A percentile compares a stretch with the other conserved stretches of the same genome.
Evolutionary conservation across 805 yeast genomes (phyloP).

Genomic region (Starmerella ratchasimensis): DNA sequence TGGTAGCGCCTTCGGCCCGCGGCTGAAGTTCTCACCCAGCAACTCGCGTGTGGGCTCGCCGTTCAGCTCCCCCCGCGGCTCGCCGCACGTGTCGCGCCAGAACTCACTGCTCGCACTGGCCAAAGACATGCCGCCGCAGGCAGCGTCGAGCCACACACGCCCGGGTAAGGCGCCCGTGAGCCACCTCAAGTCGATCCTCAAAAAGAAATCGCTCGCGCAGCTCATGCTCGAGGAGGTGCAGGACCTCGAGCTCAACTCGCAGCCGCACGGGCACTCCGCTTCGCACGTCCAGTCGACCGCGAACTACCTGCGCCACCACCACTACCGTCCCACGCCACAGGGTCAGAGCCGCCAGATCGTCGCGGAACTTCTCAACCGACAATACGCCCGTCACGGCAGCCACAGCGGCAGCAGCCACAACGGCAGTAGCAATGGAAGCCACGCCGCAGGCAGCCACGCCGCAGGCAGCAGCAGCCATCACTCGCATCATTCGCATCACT

Average conservation of each 20-base stretch:
- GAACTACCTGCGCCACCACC: slow-evolving; percentile 29
- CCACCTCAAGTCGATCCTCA: slow-evolving; percentile 64
- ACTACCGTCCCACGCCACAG: slow-evolving; percentile 27
- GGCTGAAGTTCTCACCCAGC: background rate
- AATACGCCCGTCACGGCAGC: slow-evolving; percentile 16
- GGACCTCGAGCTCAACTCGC: slow-evolving; percentile 10
- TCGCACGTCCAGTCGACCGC: slow-evolving; percentile 11
- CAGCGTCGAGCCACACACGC: background rate
- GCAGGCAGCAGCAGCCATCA: background rate
- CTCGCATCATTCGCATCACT: background rate
- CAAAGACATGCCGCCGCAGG: no score
- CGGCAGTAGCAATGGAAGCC: no score
- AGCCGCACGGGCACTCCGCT: background rate
- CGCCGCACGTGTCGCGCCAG: background rate
- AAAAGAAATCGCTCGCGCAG: slow-evolving; percentile 75
- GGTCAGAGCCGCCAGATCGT: slow-evolving; percentile 23
- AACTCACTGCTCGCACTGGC: background rate
- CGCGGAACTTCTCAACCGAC: slow-evolving; percentile 24
- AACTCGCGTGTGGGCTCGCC: background rate
- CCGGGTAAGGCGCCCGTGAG: slow-evolving; percentile 1
- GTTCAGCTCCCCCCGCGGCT: background rate
- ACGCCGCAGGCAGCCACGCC: no score
- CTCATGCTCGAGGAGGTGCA: slow-evolving; percentile 39
- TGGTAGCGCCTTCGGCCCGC: no score
- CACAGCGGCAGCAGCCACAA: background rate